These are phyloP conservation scores for Miscanthus lutarioriparius DNA, from an alignment of 176 grass and related monocot genomes.

Conservation along the genomic window DNA sequence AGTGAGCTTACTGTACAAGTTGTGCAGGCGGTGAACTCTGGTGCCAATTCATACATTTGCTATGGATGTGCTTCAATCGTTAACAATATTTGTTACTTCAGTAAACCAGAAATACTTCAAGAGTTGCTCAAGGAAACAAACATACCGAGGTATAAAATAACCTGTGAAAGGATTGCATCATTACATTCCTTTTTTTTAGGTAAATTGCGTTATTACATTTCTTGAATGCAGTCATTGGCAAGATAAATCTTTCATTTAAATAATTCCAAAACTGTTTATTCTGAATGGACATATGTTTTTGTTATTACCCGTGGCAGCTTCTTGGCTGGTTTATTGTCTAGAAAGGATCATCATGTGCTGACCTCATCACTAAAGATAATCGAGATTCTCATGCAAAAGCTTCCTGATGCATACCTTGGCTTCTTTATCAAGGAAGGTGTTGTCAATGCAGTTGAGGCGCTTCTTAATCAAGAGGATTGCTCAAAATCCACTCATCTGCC, in stretches of 20 bases:
- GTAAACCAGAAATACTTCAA: slow-evolving; percentile 82
- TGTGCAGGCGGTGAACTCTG: slow-evolving; percentile 82
- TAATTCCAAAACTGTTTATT: slow-evolving; percentile 1
- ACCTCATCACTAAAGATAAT: slow-evolving; percentile 74
- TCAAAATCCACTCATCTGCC: slow-evolving; percentile 44
- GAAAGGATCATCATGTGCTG: slow-evolving; percentile 91
- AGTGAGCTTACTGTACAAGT: slow-evolving; percentile 26
- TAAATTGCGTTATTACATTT: background rate
- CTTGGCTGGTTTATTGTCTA: slow-evolving; percentile 85
- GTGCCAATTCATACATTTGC: slow-evolving; percentile 79
- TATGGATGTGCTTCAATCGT: slow-evolving; percentile 86
- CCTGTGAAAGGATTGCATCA: background rate
- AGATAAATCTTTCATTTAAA: slow-evolving; percentile 2
- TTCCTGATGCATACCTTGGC: slow-evolving; percentile 84
- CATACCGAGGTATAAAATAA: slow-evolving; percentile 78
- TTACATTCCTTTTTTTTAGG: slow-evolving; percentile 1
- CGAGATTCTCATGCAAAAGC: slow-evolving; percentile 98
- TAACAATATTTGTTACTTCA: slow-evolving; percentile 91
- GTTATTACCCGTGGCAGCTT: slow-evolving; percentile 67
- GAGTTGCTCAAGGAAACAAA: slow-evolving; percentile 79
- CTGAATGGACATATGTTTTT: slow-evolving; percentile 28
- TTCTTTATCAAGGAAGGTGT: slow-evolving; percentile 99
- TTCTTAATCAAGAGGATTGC: slow-evolving; percentile 71
- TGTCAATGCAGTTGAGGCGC: slow-evolving; percentile 73
- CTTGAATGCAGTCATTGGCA: slow-evolving; percentile 17